These are phyloP conservation scores for Leishmania guyanensis DNA, from an alignment of 208 protist genomes.

Conservation along the genomic window DNA sequence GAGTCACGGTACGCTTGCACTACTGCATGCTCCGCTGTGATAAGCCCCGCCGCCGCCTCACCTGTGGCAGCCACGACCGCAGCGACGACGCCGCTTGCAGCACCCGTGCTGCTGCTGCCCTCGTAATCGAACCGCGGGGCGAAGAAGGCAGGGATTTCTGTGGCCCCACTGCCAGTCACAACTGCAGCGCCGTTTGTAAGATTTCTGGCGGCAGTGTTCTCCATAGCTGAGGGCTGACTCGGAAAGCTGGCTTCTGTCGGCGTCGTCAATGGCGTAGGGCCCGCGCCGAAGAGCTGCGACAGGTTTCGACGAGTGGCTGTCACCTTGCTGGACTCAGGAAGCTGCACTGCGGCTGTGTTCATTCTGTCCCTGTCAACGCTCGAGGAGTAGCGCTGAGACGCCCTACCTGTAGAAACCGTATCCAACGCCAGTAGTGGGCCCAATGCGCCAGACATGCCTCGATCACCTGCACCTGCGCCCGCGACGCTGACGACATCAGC, in stretches of 20 bases:
- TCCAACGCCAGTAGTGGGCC: background rate
- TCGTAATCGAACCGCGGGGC: constrained; percentile 9
- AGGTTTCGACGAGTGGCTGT: constrained; percentile 25
- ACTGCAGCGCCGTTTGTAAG: background rate
- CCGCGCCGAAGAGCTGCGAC: constrained; percentile 21
- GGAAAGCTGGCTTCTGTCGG: no score
- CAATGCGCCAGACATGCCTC: background rate
- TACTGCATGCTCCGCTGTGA: constrained; percentile 45
- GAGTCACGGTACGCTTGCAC: constrained; percentile 60
- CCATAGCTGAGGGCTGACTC: background rate
- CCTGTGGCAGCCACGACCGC: background rate
- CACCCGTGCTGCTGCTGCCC: background rate
- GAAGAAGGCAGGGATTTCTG: constrained; percentile 1
- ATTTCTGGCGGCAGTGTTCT: background rate
- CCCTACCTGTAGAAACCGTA: background rate
- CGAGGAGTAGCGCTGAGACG: background rate
- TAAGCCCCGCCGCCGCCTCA: constrained; percentile 8
- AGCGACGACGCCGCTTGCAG: background rate
- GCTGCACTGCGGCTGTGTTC: background rate
- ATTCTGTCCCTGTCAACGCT: background rate
- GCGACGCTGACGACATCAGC: background rate
- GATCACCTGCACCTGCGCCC: background rate
- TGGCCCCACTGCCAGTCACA: background rate
- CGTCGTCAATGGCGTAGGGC: background rate
- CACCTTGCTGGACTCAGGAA: constrained; percentile 16